These are phyloP conservation scores for Bipolaris victoriae DNA, from an alignment of 2,329 filamentous ascomycete species.

Conservation along the genomic window DNA sequence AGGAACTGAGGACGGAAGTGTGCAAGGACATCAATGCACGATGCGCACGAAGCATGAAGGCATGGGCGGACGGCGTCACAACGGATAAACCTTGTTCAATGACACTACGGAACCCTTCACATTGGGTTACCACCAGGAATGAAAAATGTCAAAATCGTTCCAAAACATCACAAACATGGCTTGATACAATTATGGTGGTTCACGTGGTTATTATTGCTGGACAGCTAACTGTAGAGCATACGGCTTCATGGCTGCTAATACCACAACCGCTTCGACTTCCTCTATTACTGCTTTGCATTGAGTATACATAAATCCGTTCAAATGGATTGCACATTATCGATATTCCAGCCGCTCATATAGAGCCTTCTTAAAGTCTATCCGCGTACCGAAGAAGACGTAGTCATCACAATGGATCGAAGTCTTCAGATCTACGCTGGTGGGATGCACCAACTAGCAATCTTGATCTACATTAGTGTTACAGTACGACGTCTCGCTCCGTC, in stretches of 20 bases:
- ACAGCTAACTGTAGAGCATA: slow-evolving; percentile 2
- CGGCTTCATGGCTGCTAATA: slow-evolving; percentile 9
- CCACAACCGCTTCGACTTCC: slow-evolving; percentile 13
- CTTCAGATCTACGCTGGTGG: slow-evolving; percentile 66
- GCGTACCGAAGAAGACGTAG: slow-evolving; percentile 66
- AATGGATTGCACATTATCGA: slow-evolving; percentile 66
- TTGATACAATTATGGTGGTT: slow-evolving; percentile 3
- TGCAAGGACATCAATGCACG: slow-evolving; percentile 15
- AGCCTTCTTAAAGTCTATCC: slow-evolving; percentile 65
- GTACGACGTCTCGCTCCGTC: background rate
- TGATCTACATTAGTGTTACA: slow-evolving; percentile 66
- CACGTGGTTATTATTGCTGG: slow-evolving; percentile 4
- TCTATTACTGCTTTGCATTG: slow-evolving; percentile 48
- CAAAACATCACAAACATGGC: slow-evolving; percentile 9
- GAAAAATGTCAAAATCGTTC: slow-evolving; percentile 38
- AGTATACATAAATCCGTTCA: slow-evolving; percentile 64
- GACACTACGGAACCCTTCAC: slow-evolving; percentile 38
- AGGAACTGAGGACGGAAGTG: slow-evolving; percentile 16
- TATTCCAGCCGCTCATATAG: slow-evolving; percentile 59
- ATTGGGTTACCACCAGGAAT: slow-evolving; percentile 35
- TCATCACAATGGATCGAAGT: slow-evolving; percentile 56
- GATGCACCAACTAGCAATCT: slow-evolving; percentile 64
- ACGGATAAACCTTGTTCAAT: slow-evolving; percentile 42
- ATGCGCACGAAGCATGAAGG: slow-evolving; percentile 29
- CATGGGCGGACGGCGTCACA: slow-evolving; percentile 40